phyloP scores from a whole-genome alignment of 768 basidiomycete genomes.

The Butyriboletus loyo region DNA sequence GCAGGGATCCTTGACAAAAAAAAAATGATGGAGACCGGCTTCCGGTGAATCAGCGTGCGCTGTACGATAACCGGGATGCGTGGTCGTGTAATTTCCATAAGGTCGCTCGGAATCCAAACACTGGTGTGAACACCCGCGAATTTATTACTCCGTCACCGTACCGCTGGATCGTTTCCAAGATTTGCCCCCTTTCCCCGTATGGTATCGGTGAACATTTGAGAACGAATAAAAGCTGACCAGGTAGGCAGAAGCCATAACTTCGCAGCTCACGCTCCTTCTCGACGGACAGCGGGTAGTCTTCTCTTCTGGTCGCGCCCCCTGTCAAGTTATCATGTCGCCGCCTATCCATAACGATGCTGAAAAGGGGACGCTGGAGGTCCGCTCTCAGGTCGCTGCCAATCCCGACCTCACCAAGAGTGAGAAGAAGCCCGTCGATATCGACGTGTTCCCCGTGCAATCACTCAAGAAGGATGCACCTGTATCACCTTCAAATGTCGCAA shows the following conservation, averaged over 20 bases:
- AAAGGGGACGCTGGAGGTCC: constrained; percentile 52
- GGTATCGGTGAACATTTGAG: not conserved
- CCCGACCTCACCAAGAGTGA: constrained; percentile 35
- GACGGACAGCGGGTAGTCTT: constrained; percentile 10
- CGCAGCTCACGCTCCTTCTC: constrained; percentile 1
- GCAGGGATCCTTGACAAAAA: not conserved
- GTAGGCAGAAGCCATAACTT: not conserved
- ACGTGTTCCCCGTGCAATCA: constrained; percentile 32
- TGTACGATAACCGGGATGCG: constrained; percentile 1
- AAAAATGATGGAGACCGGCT: constrained; percentile 7
- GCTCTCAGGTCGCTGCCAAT: constrained; percentile 31
- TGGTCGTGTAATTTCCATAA: not conserved
- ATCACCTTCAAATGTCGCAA: constrained; percentile 33
- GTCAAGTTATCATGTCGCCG: constrained; percentile 39
- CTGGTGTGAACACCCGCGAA: constrained; percentile 14
- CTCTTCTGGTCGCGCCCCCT: constrained; percentile 13
- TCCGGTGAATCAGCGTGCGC: constrained; percentile 8
- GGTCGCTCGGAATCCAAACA: constrained; percentile 13
- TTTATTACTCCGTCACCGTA: constrained; percentile 1
- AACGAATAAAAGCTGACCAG: constrained; percentile 24
- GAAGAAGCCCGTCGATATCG: constrained; percentile 36
- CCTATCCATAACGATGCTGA: constrained; percentile 52
- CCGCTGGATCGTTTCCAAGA: constrained; percentile 18
- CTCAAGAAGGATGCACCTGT: constrained; percentile 43
- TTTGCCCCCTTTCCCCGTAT: constrained; percentile 13